Evolutionary conservation across 129 eudicot genomes (phyloP).

Genomic region (Chrysanthemum makinoi): DNA sequence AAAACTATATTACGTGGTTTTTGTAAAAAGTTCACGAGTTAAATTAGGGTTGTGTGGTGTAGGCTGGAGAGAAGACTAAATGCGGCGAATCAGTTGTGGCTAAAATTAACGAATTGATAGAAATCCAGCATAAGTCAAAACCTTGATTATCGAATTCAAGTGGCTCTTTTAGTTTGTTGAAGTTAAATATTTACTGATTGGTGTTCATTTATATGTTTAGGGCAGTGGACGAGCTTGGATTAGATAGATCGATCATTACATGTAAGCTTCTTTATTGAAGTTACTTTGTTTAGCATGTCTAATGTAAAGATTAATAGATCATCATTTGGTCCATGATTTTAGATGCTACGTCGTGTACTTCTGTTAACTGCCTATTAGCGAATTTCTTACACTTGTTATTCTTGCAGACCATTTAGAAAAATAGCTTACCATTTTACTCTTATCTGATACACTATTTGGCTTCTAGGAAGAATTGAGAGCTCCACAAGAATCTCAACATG

Average conservation of each 20-base stretch:
- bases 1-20: neutral
- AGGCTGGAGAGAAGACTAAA: conserved; percentile 95
- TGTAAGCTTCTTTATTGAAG: conserved; percentile 38
- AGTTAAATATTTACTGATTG: conserved; percentile 16
- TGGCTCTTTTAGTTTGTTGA: conserved; percentile 2
- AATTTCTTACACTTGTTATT: neutral
- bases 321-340: neutral
- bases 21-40: neutral
- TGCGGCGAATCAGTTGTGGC: conserved; percentile 57
- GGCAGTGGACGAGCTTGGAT: conserved; percentile 78
- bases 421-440: neutral
- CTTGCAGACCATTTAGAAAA: conserved; percentile 74
- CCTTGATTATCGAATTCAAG: neutral
- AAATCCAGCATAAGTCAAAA: conserved; percentile 65
- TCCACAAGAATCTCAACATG: no score
- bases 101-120: conserved; percentile 72
- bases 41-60: conserved; percentile 13
- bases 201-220: conserved; percentile 30
- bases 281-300: neutral
- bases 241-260: conserved; percentile 51
- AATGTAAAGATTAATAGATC: neutral
- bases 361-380: neutral
- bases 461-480: no score
- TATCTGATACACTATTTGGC: no score
- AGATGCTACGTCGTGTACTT: neutral